Evolutionary conservation across 768 basidiomycete genomes (phyloP).

Genomic region (Glaciozyma martinii): DNA sequence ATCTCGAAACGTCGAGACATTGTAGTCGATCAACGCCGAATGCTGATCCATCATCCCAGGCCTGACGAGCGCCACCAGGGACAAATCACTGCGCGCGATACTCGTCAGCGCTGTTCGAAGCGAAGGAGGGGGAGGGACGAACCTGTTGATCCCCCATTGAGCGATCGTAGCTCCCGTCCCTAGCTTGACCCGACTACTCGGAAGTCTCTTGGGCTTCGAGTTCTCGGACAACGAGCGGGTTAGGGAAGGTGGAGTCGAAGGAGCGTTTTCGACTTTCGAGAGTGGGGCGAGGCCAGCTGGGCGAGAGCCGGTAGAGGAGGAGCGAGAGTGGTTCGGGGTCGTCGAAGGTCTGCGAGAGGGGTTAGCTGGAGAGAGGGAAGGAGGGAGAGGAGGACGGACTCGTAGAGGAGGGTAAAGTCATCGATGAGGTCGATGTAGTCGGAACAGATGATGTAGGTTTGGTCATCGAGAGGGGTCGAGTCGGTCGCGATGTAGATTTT

Average conservation of each 20-base stretch:
- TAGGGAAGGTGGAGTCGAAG: neutral
- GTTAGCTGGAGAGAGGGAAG: conserved; percentile 2
- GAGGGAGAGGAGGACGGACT: conserved; percentile 44
- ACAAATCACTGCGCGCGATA: conserved; percentile 30
- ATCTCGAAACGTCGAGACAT: conserved; percentile 72
- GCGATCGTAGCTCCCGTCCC: conserved; percentile 65
- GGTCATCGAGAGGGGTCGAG: conserved; percentile 77
- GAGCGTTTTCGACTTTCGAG: neutral
- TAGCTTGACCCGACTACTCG: conserved; percentile 24
- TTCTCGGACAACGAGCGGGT: neutral
- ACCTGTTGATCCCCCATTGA: conserved; percentile 69
- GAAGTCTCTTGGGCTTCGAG: conserved; percentile 8
- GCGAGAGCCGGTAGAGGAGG: conserved; percentile 2
- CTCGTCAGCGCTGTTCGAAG: neutral
- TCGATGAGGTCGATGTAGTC: conserved; percentile 83
- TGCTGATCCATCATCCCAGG: conserved; percentile 63
- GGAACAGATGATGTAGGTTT: conserved; percentile 78
- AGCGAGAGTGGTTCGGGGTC: neutral
- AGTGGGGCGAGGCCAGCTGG: neutral
- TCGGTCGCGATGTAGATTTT: conserved; percentile 89
- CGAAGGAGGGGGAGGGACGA: conserved; percentile 43
- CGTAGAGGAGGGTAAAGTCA: conserved; percentile 76
- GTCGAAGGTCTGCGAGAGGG: neutral
- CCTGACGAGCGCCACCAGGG: conserved; percentile 57
- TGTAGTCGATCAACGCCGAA: conserved; percentile 72